A percentile compares a stretch with the other conserved stretches of the same genome.
Conservation (phyloP, 768 basidiomycete species). For the Tylopilus balloui region DNA sequence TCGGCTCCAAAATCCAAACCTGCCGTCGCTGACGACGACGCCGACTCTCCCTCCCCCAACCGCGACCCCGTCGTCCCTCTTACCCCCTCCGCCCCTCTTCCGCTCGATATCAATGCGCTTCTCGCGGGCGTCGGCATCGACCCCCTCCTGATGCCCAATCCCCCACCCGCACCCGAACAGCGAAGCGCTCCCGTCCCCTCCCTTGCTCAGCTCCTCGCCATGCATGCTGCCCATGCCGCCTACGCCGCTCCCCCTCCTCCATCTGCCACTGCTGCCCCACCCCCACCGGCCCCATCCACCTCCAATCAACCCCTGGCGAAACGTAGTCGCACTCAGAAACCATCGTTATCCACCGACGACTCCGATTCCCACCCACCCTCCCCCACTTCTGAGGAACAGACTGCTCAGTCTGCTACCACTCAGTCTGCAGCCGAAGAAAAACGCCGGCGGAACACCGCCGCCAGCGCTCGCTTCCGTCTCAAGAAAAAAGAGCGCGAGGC, state of each 20-base stretch:
- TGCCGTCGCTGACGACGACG: constrained; percentile 39
- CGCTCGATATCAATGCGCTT: constrained; percentile 41
- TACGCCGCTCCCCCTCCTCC: constrained; percentile 18
- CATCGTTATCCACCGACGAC: constrained; percentile 34
- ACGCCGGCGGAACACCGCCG: constrained; percentile 88
- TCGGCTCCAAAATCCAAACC: constrained; percentile 39
- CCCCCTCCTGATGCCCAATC: constrained; percentile 36
- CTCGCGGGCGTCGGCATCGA: constrained; percentile 39
- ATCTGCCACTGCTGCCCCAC: constrained; percentile 11
- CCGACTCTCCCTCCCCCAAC: constrained; percentile 26
- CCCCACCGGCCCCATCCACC: constrained; percentile 15
- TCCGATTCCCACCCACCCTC: constrained; percentile 18
- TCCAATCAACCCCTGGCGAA: constrained; percentile 35
- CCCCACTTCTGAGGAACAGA: constrained; percentile 22
- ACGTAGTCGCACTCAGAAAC: constrained; percentile 53
- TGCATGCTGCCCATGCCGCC: constrained; percentile 42
- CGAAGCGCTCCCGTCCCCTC: constrained; percentile 42
- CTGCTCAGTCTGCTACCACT: constrained; percentile 17
- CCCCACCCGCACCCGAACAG: constrained; percentile 25
- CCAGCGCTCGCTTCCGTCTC: constrained; percentile 86
- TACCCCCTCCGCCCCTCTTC: constrained; percentile 35
- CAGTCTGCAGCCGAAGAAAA: constrained; percentile 77
- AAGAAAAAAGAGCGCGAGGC: constrained; percentile 97
- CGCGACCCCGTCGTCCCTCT: constrained; percentile 38
- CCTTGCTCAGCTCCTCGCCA: constrained; percentile 65